Conservation (phyloP, 495 filamentous ascomycete species). For the Talaromyces thailandensis region DNA sequence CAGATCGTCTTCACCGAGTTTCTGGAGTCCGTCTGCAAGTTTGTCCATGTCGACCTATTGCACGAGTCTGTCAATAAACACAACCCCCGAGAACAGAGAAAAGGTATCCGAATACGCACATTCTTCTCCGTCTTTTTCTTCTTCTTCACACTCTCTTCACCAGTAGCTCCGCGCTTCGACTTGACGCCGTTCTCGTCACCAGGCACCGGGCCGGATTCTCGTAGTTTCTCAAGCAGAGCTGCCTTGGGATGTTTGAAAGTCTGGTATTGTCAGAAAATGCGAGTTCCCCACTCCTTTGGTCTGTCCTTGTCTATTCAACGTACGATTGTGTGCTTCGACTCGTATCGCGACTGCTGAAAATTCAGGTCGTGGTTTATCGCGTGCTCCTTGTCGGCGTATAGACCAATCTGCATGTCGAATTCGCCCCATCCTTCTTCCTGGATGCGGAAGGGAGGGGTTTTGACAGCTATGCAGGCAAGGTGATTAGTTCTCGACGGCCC, state of each 20-base stretch:
- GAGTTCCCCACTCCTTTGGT: not conserved
- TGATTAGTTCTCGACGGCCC: not conserved
- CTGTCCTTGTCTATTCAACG: constrained; percentile 19
- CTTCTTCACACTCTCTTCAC: constrained; percentile 60
- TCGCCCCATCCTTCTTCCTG: constrained; percentile 97
- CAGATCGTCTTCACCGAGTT: constrained; percentile 79
- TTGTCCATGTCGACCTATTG: constrained; percentile 91
- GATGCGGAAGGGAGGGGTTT: constrained; percentile 79
- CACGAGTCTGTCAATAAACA: too few relatives aligned
- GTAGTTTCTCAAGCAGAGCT: constrained; percentile 61
- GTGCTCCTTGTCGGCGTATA: constrained; percentile 79
- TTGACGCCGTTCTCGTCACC: constrained; percentile 60
- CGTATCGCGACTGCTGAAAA: constrained; percentile 73
- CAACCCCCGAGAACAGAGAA: too few relatives aligned
- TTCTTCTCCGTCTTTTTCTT: constrained; percentile 66
- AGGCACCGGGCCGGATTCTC: constrained; percentile 74
- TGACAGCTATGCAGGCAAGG: constrained; percentile 49
- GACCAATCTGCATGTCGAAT: constrained; percentile 87
- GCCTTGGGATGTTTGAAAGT: constrained; percentile 89
- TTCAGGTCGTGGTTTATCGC: constrained; percentile 82
- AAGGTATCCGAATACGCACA: constrained; percentile 35
- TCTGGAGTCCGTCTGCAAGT: constrained; percentile 85
- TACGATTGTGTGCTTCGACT: constrained; percentile 71
- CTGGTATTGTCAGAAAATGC: constrained; percentile 20
- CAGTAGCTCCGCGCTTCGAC: constrained; percentile 38